Evolutionary conservation across 495 filamentous ascomycete genomes (phyloP).

Genomic region (Aspergillus cristatus): DNA sequence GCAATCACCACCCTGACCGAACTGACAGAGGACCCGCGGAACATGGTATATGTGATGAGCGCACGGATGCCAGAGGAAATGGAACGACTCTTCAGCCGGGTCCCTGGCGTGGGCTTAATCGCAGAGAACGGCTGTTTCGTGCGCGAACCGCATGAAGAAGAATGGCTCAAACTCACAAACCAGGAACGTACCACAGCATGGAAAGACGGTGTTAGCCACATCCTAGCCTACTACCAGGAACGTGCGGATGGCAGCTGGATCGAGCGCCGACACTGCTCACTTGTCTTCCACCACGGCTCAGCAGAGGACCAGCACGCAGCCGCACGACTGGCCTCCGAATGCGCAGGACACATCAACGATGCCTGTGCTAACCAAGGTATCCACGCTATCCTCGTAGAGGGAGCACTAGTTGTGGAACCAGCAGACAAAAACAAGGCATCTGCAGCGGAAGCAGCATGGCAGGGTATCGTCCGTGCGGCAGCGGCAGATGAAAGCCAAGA

Average conservation of each 20-base stretch:
- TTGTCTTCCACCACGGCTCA: constrained; percentile 78
- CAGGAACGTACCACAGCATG: constrained; percentile 54
- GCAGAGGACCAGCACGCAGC: constrained; percentile 68
- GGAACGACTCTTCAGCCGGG: constrained; percentile 68
- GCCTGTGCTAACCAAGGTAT: constrained; percentile 73
- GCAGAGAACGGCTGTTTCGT: constrained; percentile 91
- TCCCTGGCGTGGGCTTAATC: constrained; percentile 73
- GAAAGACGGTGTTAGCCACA: constrained; percentile 68
- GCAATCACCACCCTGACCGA: constrained; percentile 73
- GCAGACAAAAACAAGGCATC: constrained; percentile 75
- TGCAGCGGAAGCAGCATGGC: constrained; percentile 60
- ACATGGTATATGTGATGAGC: constrained; percentile 91
- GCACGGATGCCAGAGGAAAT: constrained; percentile 78
- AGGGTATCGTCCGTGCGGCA: constrained; percentile 36
- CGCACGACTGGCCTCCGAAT: constrained; percentile 69
- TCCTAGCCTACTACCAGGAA: constrained; percentile 79
- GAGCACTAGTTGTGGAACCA: constrained; percentile 71
- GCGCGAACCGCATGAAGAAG: constrained; percentile 52
- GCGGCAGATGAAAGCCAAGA: constrained; percentile 26
- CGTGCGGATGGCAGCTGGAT: constrained; percentile 79
- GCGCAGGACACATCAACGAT: constrained; percentile 88
- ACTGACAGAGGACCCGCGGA: constrained; percentile 62
- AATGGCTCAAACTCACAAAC: constrained; percentile 70
- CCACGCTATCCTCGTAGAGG: constrained; percentile 72
- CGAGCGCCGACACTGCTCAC: constrained; percentile 75